A percentile compares a stretch with the other conserved stretches of the same genome.
Conservation (phyloP, 768 basidiomycete species). For the Hydnum rufescens region DNA sequence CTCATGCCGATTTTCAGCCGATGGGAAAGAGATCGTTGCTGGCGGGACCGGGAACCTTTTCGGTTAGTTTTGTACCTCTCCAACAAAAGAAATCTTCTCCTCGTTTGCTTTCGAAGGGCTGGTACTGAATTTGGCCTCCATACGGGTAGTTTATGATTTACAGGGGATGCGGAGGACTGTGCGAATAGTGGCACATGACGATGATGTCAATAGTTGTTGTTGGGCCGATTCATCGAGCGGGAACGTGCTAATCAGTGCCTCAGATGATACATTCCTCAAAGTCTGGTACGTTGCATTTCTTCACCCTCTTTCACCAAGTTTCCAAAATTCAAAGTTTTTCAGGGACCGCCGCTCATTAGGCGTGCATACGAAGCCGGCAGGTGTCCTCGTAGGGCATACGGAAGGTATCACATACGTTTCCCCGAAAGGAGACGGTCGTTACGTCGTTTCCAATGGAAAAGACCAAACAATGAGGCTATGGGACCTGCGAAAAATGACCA, state of each 20-base stretch:
- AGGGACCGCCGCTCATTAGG: slow-evolving; percentile 36
- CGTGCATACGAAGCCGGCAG: slow-evolving; percentile 53
- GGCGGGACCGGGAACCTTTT: slow-evolving; percentile 56
- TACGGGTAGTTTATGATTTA: slow-evolving; percentile 68
- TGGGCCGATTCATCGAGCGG: slow-evolving; percentile 89
- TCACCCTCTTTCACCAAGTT: neutral
- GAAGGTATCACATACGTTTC: slow-evolving; percentile 91
- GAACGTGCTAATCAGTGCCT: slow-evolving; percentile 86
- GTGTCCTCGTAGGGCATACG: slow-evolving; percentile 85
- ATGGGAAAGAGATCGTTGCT: slow-evolving; percentile 87
- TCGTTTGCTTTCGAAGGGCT: neutral
- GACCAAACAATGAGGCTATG: slow-evolving; percentile 81
- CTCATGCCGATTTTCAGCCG: slow-evolving; percentile 90
- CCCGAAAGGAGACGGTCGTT: slow-evolving; percentile 90
- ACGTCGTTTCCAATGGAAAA: slow-evolving; percentile 89
- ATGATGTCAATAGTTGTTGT: slow-evolving; percentile 89
- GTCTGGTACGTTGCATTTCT: slow-evolving; percentile 48
- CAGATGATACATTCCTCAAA: slow-evolving; percentile 88
- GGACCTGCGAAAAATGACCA: slow-evolving; percentile 88
- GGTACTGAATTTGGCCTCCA: slow-evolving; percentile 5
- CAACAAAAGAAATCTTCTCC: slow-evolving; percentile 5
- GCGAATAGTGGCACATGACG: slow-evolving; percentile 66
- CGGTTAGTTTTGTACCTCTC: neutral
- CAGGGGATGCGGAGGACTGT: slow-evolving; percentile 58
- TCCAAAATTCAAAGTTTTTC: neutral